Conservation (phyloP, 139 green algal species). For the Chlorella sp. region DNA sequence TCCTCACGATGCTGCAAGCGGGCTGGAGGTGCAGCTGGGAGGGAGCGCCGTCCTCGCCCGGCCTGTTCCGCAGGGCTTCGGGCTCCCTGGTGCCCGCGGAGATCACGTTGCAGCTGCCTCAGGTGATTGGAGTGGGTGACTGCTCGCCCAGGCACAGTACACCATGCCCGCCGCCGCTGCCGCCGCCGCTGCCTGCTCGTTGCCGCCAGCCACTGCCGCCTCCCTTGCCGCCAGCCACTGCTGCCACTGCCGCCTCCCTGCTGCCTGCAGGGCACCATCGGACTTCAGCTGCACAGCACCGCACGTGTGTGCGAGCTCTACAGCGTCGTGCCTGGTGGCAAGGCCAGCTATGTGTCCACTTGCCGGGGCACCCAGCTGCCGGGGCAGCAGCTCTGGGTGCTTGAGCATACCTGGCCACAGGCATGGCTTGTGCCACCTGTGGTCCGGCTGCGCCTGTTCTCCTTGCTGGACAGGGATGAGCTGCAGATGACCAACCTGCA, state of each 20-base stretch:
- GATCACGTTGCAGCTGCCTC: not conserved
- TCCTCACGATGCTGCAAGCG: no score
- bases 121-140: not conserved
- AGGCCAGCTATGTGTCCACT: not conserved
- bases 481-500: constrained; percentile 1
- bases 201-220: not conserved
- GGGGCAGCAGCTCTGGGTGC: not conserved
- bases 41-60: no score
- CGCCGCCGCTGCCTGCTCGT: not conserved
- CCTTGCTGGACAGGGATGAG: not conserved
- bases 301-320: constrained; percentile 11
- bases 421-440: no score
- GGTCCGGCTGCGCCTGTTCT: constrained; percentile 9
- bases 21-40: no score
- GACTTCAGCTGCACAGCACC: not conserved
- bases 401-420: not conserved
- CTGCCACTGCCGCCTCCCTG: not conserved
- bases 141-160: not conserved
- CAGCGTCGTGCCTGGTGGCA: not conserved
- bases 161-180: not conserved
- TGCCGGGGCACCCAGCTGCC: not conserved
- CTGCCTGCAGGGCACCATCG: not conserved
- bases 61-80: not conserved
- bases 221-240: not conserved
- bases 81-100: not conserved